Evolutionary conservation across 768 basidiomycete genomes (phyloP), one percentile per base, ranked within the genome.

Genomic region (Cystofilobasidium macerans): DNA sequence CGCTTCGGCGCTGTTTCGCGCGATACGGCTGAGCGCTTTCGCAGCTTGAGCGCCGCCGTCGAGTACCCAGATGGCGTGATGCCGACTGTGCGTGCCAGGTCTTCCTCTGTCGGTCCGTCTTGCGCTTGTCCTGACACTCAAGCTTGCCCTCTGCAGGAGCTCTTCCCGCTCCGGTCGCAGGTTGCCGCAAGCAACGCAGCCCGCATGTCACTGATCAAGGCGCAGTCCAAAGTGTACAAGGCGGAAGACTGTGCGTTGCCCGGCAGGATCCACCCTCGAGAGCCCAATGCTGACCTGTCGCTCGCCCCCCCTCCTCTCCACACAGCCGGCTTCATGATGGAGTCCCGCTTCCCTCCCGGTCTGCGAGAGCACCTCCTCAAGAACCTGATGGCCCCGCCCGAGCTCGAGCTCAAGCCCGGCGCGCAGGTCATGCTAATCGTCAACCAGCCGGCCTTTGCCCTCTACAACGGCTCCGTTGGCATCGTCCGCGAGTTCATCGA

Each of bases 381-480:
- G 2, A 95, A 94, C 74, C 88, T 94, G 72, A 92, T 99, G 88
- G 92, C 92, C 0, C 64, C 62, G 8, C 8, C 14, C 86, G 87
- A 0, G 11, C 81, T 99, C 26, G 72, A 73, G 0, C 81, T 99
- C 36, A 87, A 89, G 53, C 72, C 85, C 28, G 85, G 86, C 66
- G 86, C 89, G 8, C 94, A 97, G 76, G 91, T 94, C 3, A 97
- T 95, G 92, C 80, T 95, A 30, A 89, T 91, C 76, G 95, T 95
- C 78, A 98, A 98, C 73, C 78, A 86, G 59, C 88, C 93, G 70
- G 89, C 92, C 28, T 82, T 80, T 3, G 51, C 28, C 2, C 82
- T 98, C 11, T 95, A 97, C 51, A 99, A 99, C 72, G 95, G 95
- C 1, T 89, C 85, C 65, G 87, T 95, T 81, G 95, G 95, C 8